Base-by-base conservation (phyloP, 2,329 filamentous ascomycete genomes). In the Cordyceps militaris region DNA sequence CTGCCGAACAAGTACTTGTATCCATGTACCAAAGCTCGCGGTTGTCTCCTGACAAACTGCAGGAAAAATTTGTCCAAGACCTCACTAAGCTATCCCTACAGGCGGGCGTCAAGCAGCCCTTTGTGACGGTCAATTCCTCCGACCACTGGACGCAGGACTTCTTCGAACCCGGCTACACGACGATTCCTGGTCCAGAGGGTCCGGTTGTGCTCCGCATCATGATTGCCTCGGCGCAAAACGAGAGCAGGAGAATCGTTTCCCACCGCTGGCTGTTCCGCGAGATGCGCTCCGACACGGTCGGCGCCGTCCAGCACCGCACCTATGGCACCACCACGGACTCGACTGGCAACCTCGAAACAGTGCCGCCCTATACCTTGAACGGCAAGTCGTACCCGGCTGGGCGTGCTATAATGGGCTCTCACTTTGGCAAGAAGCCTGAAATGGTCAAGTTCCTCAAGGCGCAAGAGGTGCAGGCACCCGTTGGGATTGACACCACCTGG, bases 381-480 rank as follows among this genome's bases (percentile, higher is more conserved):
- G 56, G 56, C 28, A 58, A 54, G 38, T 19, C 36, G 5, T 58
- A 30, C 11, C 56, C 56, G 1, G 49, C 32, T 1, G 56, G 56
- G 7, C 56, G 56, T 2, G 6, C 49, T 0, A n/a, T 53, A 21
- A 32, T 53, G 48, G 56, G 56, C 8, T 46, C 43, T 1, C 61
- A 54, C 28, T 43, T 59, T 1, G 55, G 53, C 14, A n/a, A 40
- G 5, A 36, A 51, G 3, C 63, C 64, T 3, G 11, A 44, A 2
- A 63, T 74, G 24, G 44, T 66, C 1, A 56, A 59, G 1, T 70
- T 69, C 28, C 61, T 75, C 4, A 49, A 65, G 4, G 69, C 66
- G 0, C 73, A 76, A 50, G 68, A 67, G 21, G 58, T 66, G 1
- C 72, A 76, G 44, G 61, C 66, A 4, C 70, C 73, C 0, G 56